Percentiles rank a stretch among this genome's conserved stretches.
phyloP scores from a whole-genome alignment of 2,329 filamentous ascomycete species.

The Colletotrichum gloeosporioides region DNA sequence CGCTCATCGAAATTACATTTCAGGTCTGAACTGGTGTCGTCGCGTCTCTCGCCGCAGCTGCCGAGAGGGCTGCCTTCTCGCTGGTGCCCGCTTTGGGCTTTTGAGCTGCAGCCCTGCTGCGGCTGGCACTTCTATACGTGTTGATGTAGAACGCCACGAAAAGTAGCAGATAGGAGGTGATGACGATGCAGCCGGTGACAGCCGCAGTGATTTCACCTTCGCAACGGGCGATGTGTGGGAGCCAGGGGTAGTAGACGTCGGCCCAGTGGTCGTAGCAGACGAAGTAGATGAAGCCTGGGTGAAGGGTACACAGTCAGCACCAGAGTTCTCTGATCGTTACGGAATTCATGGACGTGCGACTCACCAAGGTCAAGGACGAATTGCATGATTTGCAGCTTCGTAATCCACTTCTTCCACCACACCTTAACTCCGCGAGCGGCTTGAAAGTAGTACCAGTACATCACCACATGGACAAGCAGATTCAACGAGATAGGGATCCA shows the following conservation, averaged over 20 bases:
- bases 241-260: conserved; percentile 71
- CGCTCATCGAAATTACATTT: not conserved
- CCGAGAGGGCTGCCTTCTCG: not conserved
- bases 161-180: conserved; percentile 77
- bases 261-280: conserved; percentile 81
- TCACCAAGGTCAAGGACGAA: conserved; percentile 88
- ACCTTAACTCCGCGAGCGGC: conserved; percentile 85
- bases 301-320: not conserved
- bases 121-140: conserved; percentile 25
- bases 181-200: conserved; percentile 73
- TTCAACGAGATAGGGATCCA: conserved; percentile 88
- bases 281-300: conserved; percentile 58
- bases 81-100: not conserved
- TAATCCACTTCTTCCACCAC: conserved; percentile 97
- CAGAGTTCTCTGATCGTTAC: too few species aligned
- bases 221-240: conserved; percentile 73
- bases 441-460: conserved; percentile 99
- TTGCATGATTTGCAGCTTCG: conserved; percentile 85
- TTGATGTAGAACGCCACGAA: conserved; percentile 82
- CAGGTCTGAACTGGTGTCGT: not conserved
- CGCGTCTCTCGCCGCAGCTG: not conserved
- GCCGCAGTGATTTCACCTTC: conserved; percentile 82
- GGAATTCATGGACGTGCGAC: too few species aligned
- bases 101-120: not conserved
- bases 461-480: conserved; percentile 84